These are phyloP conservation scores for Solanum piurae DNA, from an alignment of 257 asterid genomes.

Conservation along the genomic window DNA sequence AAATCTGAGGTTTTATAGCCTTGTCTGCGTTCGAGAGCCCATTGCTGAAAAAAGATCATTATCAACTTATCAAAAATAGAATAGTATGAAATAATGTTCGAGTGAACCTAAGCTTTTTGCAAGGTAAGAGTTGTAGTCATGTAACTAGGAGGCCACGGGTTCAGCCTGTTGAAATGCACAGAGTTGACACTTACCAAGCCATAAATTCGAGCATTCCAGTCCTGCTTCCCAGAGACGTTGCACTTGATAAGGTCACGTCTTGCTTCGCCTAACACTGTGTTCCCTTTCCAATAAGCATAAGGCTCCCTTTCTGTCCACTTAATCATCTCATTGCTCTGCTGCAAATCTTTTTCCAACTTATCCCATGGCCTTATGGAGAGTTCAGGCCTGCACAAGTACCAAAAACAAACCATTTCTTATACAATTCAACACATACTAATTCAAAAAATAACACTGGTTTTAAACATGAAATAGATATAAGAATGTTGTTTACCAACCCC, in stretches of 20 bases:
- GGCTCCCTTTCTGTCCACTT: constrained; percentile 69
- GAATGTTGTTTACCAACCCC: constrained; percentile 93
- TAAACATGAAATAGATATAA: not conserved
- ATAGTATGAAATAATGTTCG: not conserved
- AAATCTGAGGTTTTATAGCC: constrained; percentile 53
- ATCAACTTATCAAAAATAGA: not conserved
- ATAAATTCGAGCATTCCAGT: constrained; percentile 49
- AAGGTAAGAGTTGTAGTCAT: not conserved
- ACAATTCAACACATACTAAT: not conserved
- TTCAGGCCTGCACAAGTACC: constrained; percentile 55
- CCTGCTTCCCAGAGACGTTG: constrained; percentile 36
- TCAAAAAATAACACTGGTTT: too few species aligned
- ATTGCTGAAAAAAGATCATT: constrained; percentile 31
- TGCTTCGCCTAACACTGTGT: constrained; percentile 19
- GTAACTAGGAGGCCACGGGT: not conserved
- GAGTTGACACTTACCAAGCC: constrained; percentile 30
- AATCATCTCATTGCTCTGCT: constrained; percentile 32
- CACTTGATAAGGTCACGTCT: constrained; percentile 41
- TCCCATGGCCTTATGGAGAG: constrained; percentile 78
- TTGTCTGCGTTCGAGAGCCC: constrained; percentile 41
- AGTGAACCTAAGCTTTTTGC: not conserved
- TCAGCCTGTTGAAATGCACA: not conserved
- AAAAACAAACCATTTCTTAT: not conserved
- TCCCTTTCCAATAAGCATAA: constrained; percentile 88
- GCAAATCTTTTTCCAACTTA: constrained; percentile 41